A percentile compares a stretch with the other conserved stretches of the same genome.
Conservation (phyloP, 106 monocot species). For the Apostasia ramifera region DNA sequence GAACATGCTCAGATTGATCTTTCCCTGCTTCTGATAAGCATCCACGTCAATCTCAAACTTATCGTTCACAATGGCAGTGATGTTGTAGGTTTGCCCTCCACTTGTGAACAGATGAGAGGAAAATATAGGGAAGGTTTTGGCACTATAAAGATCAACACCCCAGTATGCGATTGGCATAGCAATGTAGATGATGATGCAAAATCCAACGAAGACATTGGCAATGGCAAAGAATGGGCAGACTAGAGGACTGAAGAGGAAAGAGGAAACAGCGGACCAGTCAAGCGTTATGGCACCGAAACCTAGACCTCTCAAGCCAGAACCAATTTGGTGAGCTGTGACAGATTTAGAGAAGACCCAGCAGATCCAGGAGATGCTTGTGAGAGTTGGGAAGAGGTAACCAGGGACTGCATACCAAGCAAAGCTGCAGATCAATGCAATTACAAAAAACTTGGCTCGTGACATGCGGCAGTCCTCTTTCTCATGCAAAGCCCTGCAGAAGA, state of each 20-base stretch:
- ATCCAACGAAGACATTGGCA: conserved; percentile 70
- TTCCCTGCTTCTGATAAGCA: conserved; percentile 57
- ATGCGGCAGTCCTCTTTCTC: conserved; percentile 66
- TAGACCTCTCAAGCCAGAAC: conserved; percentile 76
- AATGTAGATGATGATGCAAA: conserved; percentile 42
- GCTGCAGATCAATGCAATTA: conserved; percentile 68
- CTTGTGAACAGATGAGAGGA: conserved; percentile 64
- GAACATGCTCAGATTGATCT: conserved; percentile 69
- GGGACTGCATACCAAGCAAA: conserved; percentile 84
- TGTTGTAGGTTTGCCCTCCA: conserved; percentile 43
- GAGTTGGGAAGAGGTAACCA: conserved; percentile 74
- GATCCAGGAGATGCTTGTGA: conserved; percentile 74
- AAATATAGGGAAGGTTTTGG: conserved; percentile 84
- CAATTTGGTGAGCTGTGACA: conserved; percentile 88
- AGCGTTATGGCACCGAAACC: conserved; percentile 80
- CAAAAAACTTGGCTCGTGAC: conserved; percentile 86
- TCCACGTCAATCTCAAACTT: conserved; percentile 71
- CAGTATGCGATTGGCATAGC: conserved; percentile 60
- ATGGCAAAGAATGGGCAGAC: conserved; percentile 88
- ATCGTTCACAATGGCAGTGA: conserved; percentile 60
- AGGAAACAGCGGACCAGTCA: conserved; percentile 73
- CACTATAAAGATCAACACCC: conserved; percentile 61
- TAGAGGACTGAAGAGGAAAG: conserved; percentile 87
- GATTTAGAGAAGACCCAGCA: conserved; percentile 84
- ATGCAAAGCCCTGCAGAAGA: conserved; percentile 68